Evolutionary conservation across 2,329 filamentous ascomycete genomes (phyloP).

Genomic region (Myrmaecium sp.): DNA sequence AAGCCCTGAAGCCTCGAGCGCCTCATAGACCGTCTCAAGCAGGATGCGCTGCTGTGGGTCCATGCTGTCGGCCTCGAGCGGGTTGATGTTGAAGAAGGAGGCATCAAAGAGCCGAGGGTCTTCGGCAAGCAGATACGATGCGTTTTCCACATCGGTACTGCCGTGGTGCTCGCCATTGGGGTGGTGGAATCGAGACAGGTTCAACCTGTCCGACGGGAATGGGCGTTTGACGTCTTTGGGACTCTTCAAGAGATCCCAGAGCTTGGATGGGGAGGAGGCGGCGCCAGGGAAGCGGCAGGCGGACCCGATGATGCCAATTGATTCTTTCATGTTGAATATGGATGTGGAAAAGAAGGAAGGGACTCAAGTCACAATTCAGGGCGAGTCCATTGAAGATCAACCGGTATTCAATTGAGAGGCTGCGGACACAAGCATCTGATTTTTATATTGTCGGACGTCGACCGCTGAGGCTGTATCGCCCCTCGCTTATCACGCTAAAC

Average conservation of each 20-base stretch:
- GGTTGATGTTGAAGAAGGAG: constrained; percentile 14
- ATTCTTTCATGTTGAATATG: constrained; percentile 6
- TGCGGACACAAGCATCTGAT: no score
- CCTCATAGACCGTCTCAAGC: constrained; percentile 9
- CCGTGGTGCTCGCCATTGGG: constrained; percentile 2
- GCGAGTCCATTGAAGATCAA: no score
- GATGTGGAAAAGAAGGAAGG: no score
- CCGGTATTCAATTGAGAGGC: no score
- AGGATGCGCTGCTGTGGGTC: constrained; percentile 11
- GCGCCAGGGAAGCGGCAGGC: constrained; percentile 20
- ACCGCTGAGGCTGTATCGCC: no score
- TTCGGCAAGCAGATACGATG: constrained; percentile 8
- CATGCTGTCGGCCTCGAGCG: constrained; percentile 11
- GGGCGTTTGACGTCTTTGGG: constrained; percentile 13
- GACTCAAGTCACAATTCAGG: no score
- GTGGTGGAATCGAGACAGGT: constrained; percentile 9
- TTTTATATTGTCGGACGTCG: no score
- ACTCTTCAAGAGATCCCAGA: constrained; percentile 17
- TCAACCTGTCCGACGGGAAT: constrained; percentile 15
- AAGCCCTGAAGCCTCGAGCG: constrained; percentile 6
- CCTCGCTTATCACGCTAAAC: no score
- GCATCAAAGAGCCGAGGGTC: constrained; percentile 13
- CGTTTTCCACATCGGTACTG: not conserved
- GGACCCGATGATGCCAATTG: constrained; percentile 20
- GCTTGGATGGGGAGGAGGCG: constrained; percentile 12